Evolutionary conservation across 306 rosid species (phyloP).

Genomic region (Echinosophora koreensis): DNA sequence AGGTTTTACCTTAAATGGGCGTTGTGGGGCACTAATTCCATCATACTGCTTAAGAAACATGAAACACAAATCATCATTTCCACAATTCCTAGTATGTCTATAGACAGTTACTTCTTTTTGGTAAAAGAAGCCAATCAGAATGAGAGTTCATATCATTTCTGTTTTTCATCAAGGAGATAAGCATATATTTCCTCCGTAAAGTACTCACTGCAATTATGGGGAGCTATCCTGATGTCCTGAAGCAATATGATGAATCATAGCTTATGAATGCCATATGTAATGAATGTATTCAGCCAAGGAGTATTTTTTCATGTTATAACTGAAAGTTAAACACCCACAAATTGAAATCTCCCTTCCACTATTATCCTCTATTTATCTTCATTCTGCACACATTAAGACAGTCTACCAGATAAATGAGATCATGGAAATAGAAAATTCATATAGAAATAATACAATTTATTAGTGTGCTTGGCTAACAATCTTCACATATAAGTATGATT

Average conservation of each 20-base stretch:
- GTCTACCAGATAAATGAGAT: conserved; percentile 17
- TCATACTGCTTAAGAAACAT: background rate
- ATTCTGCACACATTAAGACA: background rate
- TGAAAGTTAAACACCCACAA: conserved; percentile 7
- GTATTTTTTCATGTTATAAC: background rate
- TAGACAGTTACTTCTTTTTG: background rate
- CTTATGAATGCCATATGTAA: background rate
- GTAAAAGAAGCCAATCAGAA: background rate
- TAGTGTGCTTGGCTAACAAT: background rate
- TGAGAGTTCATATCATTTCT: background rate
- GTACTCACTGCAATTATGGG: background rate
- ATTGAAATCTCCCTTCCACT: conserved; percentile 4
- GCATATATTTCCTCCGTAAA: background rate
- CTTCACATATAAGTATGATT: conserved; percentile 36
- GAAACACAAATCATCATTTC: background rate
- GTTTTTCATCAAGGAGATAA: conserved; percentile 18
- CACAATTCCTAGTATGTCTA: background rate
- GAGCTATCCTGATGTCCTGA: conserved; percentile 5
- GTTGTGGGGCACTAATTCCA: background rate
- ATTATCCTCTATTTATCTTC: background rate
- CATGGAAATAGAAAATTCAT: conserved; percentile 7
- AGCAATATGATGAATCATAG: conserved; percentile 13
- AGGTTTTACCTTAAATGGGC: background rate
- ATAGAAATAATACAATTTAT: conserved; percentile 8
- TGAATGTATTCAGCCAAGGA: conserved; percentile 3